Evolutionary conservation across 108 stramenopile genomes (phyloP), one percentile per base, ranked within the genome.

Genomic region (Cyclotella choctawhatcheeana): DNA sequence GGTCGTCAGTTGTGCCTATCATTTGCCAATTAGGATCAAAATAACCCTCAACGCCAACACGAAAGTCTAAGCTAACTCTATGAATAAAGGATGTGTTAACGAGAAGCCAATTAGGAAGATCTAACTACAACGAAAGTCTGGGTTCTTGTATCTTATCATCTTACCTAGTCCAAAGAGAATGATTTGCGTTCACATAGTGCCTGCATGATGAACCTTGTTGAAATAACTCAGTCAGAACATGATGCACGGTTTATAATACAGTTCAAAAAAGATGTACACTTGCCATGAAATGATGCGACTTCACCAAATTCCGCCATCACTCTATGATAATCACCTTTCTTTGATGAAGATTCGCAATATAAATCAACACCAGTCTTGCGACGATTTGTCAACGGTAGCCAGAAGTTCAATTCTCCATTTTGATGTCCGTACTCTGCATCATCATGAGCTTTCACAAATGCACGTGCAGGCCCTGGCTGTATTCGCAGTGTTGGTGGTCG

Each of bases 401-500:
- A 96, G 74, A 93, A 93, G 69, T 96, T 96, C 17, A 96, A 67
- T 66, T 96, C 95, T 26, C 92, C 95, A 52, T 93, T 86, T 67
- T 93, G 92, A 81, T 95, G 95, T 8, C 95, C 95, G 68, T 96
- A 96, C 25, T 89, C 83, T 13, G 86, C 86, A 81, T 96, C 95
- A 56, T 85, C 68, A 77, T 96, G 95, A 13, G 92, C 80, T 13
- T 82, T 83, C 10, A 96, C 95, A 37, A 77, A 58, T 4, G 89
- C 83, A 62, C 88, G 84, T 14, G 73, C 85, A 30, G 95, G 93
- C 34, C 95, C 95, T 18, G 95, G 95, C 68, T 96, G 95, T 63
- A 96, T 76, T 0, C 95, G 79, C 17, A 96, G 48, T 10, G 95
- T 96, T 7, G 95, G 95, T 47, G 95, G 95, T 12, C 90, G 73